Percentiles rank a stretch among this genome's conserved stretches.
Conservation (phyloP, 2,329 filamentous ascomycete species). For the Clonostachys chloroleuca region DNA sequence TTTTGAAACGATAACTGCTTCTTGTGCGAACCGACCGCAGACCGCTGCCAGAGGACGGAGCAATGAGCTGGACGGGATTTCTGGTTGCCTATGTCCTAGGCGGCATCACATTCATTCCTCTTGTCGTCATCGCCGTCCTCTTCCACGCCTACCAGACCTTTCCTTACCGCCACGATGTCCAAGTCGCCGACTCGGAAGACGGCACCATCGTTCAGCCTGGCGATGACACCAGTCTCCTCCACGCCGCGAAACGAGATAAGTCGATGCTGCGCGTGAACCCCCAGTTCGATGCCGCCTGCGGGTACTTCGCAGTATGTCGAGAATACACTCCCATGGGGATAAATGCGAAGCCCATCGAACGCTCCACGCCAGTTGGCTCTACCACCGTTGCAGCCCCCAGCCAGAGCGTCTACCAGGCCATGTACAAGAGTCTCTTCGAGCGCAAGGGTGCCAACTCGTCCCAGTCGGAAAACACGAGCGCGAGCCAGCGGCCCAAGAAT, state of each 20-base stretch:
- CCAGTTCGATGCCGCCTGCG: slow-evolving; percentile 76
- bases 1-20: neutral
- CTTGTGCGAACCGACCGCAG: neutral
- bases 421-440: slow-evolving; percentile 96
- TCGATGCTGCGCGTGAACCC: slow-evolving; percentile 44
- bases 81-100: slow-evolving; percentile 78
- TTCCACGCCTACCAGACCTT: slow-evolving; percentile 66
- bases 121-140: slow-evolving; percentile 58
- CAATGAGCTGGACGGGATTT: slow-evolving; percentile 53
- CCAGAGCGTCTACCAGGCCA: slow-evolving; percentile 94
- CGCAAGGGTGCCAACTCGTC: slow-evolving; percentile 47
- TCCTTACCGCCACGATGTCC: slow-evolving; percentile 35
- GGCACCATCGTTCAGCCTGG: slow-evolving; percentile 47
- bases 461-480: slow-evolving; percentile 35
- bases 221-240: slow-evolving; percentile 63
- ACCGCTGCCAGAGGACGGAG: neutral
- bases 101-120: slow-evolving; percentile 81
- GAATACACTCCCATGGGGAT: slow-evolving; percentile 90
- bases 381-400: slow-evolving; percentile 72
- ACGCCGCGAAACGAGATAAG: slow-evolving; percentile 57
- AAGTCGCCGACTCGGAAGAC: slow-evolving; percentile 9
- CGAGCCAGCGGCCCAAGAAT: slow-evolving; percentile 52
- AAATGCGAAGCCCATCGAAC: slow-evolving; percentile 88
- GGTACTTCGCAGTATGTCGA: slow-evolving; percentile 92
- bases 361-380: slow-evolving; percentile 74